phyloP scores from a whole-genome alignment of 805 yeast genomes.

The Pichia heedii region DNA sequence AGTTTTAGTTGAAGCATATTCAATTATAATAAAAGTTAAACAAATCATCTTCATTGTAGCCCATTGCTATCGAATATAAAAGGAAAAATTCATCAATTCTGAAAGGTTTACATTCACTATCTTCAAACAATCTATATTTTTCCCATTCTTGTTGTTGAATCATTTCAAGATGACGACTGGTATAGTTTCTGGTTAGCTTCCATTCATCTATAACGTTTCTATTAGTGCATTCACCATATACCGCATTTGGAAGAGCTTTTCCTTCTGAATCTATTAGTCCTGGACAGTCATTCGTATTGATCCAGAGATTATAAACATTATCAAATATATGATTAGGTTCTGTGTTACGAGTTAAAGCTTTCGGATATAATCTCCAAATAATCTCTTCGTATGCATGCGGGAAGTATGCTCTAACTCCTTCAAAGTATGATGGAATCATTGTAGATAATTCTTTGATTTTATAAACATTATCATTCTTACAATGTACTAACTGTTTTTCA shows the following conservation, averaged over 20 bases:
- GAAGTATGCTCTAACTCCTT: slow-evolving; percentile 42
- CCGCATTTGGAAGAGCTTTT: slow-evolving; percentile 10
- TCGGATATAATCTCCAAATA: slow-evolving; percentile 42
- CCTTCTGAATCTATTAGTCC: slow-evolving; percentile 14
- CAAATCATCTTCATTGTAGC: slow-evolving; percentile 6
- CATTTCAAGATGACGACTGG: slow-evolving; percentile 17
- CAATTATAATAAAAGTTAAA: neutral
- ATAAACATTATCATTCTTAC: slow-evolving; percentile 49
- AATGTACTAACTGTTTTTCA: slow-evolving; percentile 17
- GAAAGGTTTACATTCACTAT: slow-evolving; percentile 21
- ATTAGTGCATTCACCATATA: slow-evolving; percentile 23
- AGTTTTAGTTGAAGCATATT: no score
- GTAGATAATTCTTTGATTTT: slow-evolving; percentile 42
- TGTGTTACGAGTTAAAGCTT: slow-evolving; percentile 21
- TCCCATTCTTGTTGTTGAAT: slow-evolving; percentile 7
- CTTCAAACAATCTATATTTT: slow-evolving; percentile 9
- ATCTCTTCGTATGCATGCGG: slow-evolving; percentile 33
- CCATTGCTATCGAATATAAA: slow-evolving; percentile 16
- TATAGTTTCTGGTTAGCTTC: slow-evolving; percentile 22
- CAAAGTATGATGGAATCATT: slow-evolving; percentile 45
- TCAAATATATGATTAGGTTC: slow-evolving; percentile 37
- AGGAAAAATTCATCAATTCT: slow-evolving; percentile 21
- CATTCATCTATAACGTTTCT: slow-evolving; percentile 25
- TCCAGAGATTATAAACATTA: slow-evolving; percentile 51
- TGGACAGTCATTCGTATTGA: slow-evolving; percentile 23